phyloP scores from a whole-genome alignment of 169 alveolate genomes.

The Gregarina niphandrodes region DNA sequence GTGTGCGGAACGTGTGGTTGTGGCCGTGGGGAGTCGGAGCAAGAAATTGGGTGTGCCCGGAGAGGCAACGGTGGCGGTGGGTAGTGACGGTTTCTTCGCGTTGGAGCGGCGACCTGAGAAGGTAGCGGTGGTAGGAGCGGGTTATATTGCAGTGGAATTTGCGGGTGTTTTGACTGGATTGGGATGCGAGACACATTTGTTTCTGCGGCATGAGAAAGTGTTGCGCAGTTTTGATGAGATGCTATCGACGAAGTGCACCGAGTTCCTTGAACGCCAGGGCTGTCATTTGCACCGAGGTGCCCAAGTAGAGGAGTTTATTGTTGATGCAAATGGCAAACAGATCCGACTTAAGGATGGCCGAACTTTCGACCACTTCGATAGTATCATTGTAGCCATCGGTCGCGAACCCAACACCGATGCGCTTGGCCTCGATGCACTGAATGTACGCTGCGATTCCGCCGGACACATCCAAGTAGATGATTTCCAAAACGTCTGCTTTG shows the following conservation, averaged over 20 bases:
- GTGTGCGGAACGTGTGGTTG: no score
- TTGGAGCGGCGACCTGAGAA: conserved; percentile 56
- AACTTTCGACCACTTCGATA: conserved; percentile 20
- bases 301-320: no score
- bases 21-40: no score
- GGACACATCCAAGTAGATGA: conserved; percentile 40
- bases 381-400: conserved; percentile 50
- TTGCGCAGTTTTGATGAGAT: conserved; percentile 24
- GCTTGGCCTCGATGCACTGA: conserved; percentile 26
- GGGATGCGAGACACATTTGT: conserved; percentile 54
- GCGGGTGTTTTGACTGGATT: conserved; percentile 59
- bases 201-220: conserved; percentile 32
- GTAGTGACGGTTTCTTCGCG: conserved; percentile 64
- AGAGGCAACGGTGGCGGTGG: conserved; percentile 36
- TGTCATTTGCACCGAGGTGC: no score
- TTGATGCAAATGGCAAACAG: no score
- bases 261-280: no score
- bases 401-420: conserved; percentile 33
- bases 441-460: conserved; percentile 17
- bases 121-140: conserved; percentile 72
- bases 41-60: conserved; percentile 49
- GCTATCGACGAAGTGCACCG: conserved; percentile 47
- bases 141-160: conserved; percentile 73
- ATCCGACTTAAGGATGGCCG: conserved; percentile 3
- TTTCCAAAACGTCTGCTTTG: conserved; percentile 36